Conservation (phyloP, 139 green algal genomes). For the Chlamydomonas sp. region DNA sequence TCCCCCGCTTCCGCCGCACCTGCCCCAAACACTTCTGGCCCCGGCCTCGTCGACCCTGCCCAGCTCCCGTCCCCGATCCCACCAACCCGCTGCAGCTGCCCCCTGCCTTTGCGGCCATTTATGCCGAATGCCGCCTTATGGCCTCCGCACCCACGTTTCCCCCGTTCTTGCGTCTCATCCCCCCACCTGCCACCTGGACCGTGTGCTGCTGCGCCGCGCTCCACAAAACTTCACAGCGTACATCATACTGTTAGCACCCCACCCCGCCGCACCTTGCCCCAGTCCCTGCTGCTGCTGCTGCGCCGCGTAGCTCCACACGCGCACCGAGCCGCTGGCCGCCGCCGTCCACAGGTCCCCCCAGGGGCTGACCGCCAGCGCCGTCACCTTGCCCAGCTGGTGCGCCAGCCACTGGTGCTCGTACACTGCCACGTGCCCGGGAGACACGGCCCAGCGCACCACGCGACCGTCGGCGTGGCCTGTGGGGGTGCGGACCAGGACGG, state of each 20-base stretch:
- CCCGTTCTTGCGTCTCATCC: no score
- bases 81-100: no score
- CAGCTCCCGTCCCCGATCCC: no score
- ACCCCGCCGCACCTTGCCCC: not conserved
- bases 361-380: conserved; percentile 49
- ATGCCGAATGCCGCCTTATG: no score
- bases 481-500: not conserved
- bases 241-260: not conserved
- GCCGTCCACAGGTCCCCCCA: conserved; percentile 80
- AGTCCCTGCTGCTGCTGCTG: not conserved
- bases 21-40: no score
- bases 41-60: no score
- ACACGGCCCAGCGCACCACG: conserved; percentile 32
- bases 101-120: no score
- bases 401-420: conserved; percentile 50
- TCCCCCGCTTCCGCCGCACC: no score
- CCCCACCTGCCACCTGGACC: no score
- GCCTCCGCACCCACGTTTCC: no score
- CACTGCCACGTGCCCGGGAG: not conserved
- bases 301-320: conserved; percentile 52
- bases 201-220: no score
- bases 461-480: conserved; percentile 39
- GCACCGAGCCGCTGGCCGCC: conserved; percentile 60
- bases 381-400: conserved; percentile 51
- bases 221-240: no score